phyloP scores from a whole-genome alignment of 2,329 filamentous ascomycete species.

The Pseudodiploospora longispora region DNA sequence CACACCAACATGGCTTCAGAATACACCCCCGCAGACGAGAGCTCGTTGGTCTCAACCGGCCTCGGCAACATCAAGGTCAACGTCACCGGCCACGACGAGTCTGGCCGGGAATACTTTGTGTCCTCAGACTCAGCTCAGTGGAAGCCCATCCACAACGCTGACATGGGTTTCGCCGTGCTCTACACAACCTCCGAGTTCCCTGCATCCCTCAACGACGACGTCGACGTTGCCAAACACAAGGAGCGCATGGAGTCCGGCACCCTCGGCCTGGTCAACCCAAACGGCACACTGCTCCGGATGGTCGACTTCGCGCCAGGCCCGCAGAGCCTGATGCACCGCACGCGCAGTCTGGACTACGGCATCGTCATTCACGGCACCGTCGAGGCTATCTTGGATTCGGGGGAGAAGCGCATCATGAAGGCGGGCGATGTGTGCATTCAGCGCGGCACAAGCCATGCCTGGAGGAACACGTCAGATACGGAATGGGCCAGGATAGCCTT shows the following conservation, averaged over 20 bases:
- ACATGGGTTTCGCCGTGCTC: conserved; percentile 30
- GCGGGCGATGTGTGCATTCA: conserved; percentile 48
- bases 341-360: conserved; percentile 46
- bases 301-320: conserved; percentile 39
- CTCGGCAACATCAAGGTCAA: neutral
- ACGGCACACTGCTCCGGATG: conserved; percentile 35
- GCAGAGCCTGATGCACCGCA: conserved; percentile 39
- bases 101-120: neutral
- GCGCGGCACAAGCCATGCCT: conserved; percentile 46
- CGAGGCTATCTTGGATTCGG: conserved; percentile 42
- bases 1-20: no score
- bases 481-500: conserved; percentile 40
- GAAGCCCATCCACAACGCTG: conserved; percentile 20
- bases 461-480: conserved; percentile 39
- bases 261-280: conserved; percentile 23
- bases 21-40: no score
- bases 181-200: conserved; percentile 35
- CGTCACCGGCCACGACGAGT: conserved; percentile 1
- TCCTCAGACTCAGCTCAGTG: conserved; percentile 2
- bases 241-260: conserved; percentile 14
- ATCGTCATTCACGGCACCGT: conserved; percentile 46
- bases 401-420: conserved; percentile 35
- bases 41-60: neutral
- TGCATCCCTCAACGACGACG: conserved; percentile 29
- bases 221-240: conserved; percentile 31